Conservation (phyloP, 1,284 basidiomycete species). For the Sanghuangporus baumii region DNA sequence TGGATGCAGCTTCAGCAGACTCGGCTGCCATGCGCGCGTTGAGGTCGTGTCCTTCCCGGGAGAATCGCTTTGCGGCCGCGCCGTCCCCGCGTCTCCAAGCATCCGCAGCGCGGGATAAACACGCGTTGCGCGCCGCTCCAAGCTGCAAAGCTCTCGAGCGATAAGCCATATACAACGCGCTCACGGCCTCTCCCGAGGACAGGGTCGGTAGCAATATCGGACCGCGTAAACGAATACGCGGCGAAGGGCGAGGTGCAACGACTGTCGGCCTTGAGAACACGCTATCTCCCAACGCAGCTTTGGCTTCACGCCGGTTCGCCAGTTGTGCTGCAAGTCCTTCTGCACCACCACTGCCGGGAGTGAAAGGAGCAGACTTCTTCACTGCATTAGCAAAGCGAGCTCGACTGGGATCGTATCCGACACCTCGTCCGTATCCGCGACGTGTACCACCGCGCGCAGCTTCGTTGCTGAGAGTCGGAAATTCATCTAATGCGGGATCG, state of each 20-base stretch:
- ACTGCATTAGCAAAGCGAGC: conserved; percentile 82
- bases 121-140: conserved; percentile 90
- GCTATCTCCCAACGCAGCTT: conserved; percentile 52
- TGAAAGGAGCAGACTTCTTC: conserved; percentile 52
- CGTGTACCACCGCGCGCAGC: conserved; percentile 33
- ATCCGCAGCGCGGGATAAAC: conserved; percentile 91
- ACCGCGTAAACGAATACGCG: conserved; percentile 75
- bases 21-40: conserved; percentile 87
- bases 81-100: conserved; percentile 94
- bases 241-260: conserved; percentile 79
- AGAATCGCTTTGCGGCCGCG: conserved; percentile 90
- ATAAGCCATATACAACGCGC: conserved; percentile 82
- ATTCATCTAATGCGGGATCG: conserved; percentile 70
- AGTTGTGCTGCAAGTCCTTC: conserved; percentile 16
- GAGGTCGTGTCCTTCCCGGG: conserved; percentile 87
- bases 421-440: conserved; percentile 34
- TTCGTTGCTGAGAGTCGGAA: conserved; percentile 72
- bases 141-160: conserved; percentile 83
- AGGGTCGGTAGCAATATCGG: conserved; percentile 86
- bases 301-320: conserved; percentile 38
- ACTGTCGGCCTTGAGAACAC: conserved; percentile 61
- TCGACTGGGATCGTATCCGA: conserved; percentile 66
- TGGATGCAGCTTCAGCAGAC: conserved; percentile 73
- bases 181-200: conserved; percentile 75
- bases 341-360: not conserved